Evolutionary conservation across 2,329 filamentous ascomycete species (phyloP).

Genomic region (Camillea tinctor): DNA sequence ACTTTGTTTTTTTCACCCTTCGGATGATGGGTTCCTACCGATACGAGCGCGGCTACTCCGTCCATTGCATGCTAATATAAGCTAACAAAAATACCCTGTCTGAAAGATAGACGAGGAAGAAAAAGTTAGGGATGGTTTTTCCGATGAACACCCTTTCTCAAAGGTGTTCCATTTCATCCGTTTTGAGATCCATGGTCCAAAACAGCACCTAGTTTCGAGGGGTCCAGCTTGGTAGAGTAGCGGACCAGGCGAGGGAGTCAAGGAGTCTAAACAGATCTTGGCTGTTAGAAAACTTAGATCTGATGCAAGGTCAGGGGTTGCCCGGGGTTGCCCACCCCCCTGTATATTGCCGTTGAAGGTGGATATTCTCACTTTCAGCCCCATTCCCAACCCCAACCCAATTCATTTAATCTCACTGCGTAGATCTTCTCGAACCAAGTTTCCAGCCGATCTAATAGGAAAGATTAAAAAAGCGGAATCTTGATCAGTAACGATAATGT

Average conservation of each 20-base stretch:
- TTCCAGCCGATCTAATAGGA: not conserved
- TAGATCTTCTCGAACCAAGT: not conserved
- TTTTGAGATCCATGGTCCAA: not conserved
- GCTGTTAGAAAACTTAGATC: not conserved
- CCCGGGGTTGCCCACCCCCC: too few relatives aligned
- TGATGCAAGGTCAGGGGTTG: not conserved
- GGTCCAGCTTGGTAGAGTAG: not conserved
- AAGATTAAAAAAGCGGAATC: not conserved
- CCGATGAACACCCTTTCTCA: not conserved
- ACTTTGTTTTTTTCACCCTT: not conserved
- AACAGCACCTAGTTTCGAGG: not conserved
- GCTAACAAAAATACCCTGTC: not conserved
- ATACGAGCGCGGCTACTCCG: not conserved
- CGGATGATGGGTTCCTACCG: not conserved
- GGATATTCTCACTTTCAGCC: not conserved
- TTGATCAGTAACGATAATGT: not conserved
- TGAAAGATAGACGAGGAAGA: not conserved
- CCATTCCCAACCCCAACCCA: not conserved
- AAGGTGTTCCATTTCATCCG: not conserved
- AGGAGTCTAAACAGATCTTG: not conserved
- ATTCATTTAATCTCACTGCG: not conserved
- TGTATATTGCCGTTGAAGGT: not conserved
- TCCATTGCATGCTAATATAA: not conserved
- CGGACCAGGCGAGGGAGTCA: not conserved
- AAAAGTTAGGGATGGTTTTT: not conserved